Conservation (phyloP, 805 yeast species). For the Yarrowia sp. region DNA sequence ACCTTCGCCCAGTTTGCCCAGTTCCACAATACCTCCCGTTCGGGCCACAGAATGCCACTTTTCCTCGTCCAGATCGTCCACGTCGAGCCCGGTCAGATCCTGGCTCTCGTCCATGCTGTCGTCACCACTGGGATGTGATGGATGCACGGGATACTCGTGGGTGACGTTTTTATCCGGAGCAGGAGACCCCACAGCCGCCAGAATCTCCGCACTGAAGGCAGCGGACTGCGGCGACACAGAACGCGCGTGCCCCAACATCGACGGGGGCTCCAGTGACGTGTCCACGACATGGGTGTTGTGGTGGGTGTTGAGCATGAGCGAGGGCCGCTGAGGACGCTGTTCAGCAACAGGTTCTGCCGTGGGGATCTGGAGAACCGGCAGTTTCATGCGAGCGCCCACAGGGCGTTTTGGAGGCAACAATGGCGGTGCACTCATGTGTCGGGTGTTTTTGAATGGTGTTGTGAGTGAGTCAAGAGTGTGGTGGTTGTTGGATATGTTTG, state of each 20-base stretch:
- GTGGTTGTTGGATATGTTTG: not conserved
- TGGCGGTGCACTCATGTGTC: constrained; percentile 16
- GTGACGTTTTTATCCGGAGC: constrained; percentile 5
- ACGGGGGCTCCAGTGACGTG: constrained; percentile 1
- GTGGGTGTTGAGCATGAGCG: constrained; percentile 23
- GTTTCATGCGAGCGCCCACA: constrained; percentile 30
- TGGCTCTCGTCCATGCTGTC: constrained; percentile 12
- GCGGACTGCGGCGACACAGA: constrained; percentile 29
- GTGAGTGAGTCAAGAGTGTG: not conserved
- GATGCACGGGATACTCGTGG: constrained; percentile 24
- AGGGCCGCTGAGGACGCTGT: constrained; percentile 5
- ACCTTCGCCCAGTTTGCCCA: constrained; percentile 86
- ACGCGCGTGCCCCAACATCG: not conserved
- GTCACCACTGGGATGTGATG: not conserved
- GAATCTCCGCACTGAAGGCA: constrained; percentile 32
- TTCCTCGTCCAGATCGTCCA: constrained; percentile 56
- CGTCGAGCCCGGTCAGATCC: constrained; percentile 30
- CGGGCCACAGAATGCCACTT: constrained; percentile 70
- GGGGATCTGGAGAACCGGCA: constrained; percentile 34
- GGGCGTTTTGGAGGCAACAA: constrained; percentile 24
- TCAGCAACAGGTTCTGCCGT: constrained; percentile 22
- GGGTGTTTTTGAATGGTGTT: not conserved
- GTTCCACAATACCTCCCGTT: constrained; percentile 59
- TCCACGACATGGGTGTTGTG: constrained; percentile 20
- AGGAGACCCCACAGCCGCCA: constrained; percentile 33